These are phyloP conservation scores for Paramyrothecium sp. DNA, from an alignment of 2,329 filamentous ascomycete species.

Conservation along the genomic window DNA sequence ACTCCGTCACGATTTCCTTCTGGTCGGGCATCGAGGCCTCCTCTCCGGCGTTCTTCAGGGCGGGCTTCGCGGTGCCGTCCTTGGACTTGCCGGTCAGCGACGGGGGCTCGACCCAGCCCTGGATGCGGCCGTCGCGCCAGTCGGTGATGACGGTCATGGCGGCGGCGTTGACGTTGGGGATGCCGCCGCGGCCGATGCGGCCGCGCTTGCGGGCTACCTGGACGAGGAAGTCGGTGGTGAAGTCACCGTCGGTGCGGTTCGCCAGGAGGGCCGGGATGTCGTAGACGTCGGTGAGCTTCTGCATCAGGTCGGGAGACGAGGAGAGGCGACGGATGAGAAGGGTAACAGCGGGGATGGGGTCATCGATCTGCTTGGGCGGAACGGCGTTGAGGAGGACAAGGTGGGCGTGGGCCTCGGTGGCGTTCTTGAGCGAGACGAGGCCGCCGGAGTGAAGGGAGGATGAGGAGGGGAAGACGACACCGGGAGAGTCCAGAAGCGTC, in stretches of 20 bases:
- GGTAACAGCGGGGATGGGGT: slow-evolving; percentile 83
- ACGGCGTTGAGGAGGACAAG: slow-evolving; percentile 88
- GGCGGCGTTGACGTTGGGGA: slow-evolving; percentile 84
- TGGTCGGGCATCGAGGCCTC: slow-evolving; percentile 59
- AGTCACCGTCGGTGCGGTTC: slow-evolving; percentile 65
- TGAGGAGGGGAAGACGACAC: slow-evolving; percentile 85
- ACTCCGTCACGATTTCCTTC: slow-evolving; percentile 86
- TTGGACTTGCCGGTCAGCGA: slow-evolving; percentile 53
- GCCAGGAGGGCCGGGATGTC: slow-evolving; percentile 76
- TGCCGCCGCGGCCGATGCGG: slow-evolving; percentile 80
- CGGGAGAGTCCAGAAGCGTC: slow-evolving; percentile 89
- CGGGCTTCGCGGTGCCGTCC: slow-evolving; percentile 26
- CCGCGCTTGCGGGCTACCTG: slow-evolving; percentile 94
- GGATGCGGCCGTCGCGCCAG: slow-evolving; percentile 92
- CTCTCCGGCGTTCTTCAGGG: slow-evolving; percentile 36
- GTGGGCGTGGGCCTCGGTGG: slow-evolving; percentile 74
- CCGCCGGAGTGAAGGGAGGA: slow-evolving; percentile 33
- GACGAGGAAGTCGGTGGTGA: slow-evolving; percentile 86
- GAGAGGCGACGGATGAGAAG: slow-evolving; percentile 82
- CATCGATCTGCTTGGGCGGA: slow-evolving; percentile 90
- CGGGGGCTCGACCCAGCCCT: slow-evolving; percentile 85
- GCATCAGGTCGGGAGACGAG: slow-evolving; percentile 67
- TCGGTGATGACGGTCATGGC: slow-evolving; percentile 95
- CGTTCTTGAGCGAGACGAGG: slow-evolving; percentile 54
- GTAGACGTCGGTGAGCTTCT: slow-evolving; percentile 81